Evolutionary conservation across 176 grass and related monocot species (phyloP).

Genomic region (Carex littledalei): DNA sequence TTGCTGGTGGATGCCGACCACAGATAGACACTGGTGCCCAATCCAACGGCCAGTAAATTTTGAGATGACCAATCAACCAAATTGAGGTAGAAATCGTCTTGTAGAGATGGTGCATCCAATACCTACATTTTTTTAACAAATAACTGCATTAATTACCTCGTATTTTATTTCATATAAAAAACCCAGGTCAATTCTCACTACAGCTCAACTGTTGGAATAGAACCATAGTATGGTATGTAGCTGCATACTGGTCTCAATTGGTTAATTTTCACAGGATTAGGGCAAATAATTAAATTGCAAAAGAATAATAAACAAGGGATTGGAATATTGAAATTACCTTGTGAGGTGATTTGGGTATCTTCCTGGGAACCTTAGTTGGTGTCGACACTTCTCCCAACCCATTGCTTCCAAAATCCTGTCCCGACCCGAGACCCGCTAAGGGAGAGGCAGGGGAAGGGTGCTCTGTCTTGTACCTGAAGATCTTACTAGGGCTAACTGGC

Average conservation of each 20-base stretch:
- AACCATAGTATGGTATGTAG: neutral
- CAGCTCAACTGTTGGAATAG: neutral
- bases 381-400: constrained; percentile 31
- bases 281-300: neutral
- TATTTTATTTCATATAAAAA: neutral
- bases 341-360: constrained; percentile 96
- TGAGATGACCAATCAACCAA: constrained; percentile 97
- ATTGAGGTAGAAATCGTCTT: constrained; percentile 98
- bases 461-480: constrained; percentile 91
- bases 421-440: constrained; percentile 23
- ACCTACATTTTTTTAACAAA: constrained; percentile 31
- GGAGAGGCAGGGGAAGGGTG: constrained; percentile 59
- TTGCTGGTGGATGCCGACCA: constrained; percentile 95
- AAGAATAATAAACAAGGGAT: neutral
- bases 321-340: constrained; percentile 33
- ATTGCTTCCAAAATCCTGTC: constrained; percentile 9
- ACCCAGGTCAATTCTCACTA: neutral
- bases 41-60: constrained; percentile 81
- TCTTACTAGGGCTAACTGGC: constrained; percentile 65
- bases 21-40: constrained; percentile 86
- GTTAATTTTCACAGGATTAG: constrained; percentile 5
- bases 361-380: constrained; percentile 53
- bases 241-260: neutral
- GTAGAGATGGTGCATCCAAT: constrained; percentile 77
- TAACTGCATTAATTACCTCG: neutral